phyloP scores from a whole-genome alignment of 2,329 filamentous ascomycete species.

The Paecilomyces sp. region DNA sequence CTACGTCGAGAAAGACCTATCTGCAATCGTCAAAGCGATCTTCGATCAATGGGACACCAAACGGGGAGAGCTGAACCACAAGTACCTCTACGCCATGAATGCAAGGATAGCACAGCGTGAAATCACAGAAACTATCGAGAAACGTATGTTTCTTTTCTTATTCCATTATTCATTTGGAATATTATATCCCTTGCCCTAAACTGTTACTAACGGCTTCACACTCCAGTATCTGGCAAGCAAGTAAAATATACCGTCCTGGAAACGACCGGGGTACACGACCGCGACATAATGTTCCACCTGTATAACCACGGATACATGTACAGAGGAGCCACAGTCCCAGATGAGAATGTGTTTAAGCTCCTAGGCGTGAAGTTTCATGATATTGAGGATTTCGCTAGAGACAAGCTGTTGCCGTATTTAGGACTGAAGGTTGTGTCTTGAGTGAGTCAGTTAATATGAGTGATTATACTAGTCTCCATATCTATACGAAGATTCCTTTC shows the following conservation, averaged over 20 bases:
- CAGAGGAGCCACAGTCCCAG: slow-evolving; percentile 9
- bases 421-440: slow-evolving; percentile 4
- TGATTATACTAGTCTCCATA: not conserved
- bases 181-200: not conserved
- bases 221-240: slow-evolving; percentile 11
- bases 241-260: slow-evolving; percentile 10
- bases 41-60: slow-evolving; percentile 13
- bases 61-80: slow-evolving; percentile 6
- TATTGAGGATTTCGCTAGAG: slow-evolving; percentile 12
- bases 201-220: not conserved
- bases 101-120: not conserved
- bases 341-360: slow-evolving; percentile 11
- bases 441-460: no score
- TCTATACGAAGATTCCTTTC: not conserved
- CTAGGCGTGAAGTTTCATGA: slow-evolving; percentile 13
- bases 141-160: not conserved
- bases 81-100: not conserved
- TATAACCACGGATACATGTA: slow-evolving; percentile 16
- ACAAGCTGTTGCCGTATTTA: slow-evolving; percentile 18
- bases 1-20: slow-evolving; percentile 11
- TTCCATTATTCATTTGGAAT: not conserved
- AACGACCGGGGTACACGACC: slow-evolving; percentile 13
- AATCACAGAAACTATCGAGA: not conserved
- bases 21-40: slow-evolving; percentile 10
- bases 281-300: slow-evolving; percentile 16